Base-by-base conservation (phyloP, 441 rosid genomes). In the Raphanus hybrid region DNA sequence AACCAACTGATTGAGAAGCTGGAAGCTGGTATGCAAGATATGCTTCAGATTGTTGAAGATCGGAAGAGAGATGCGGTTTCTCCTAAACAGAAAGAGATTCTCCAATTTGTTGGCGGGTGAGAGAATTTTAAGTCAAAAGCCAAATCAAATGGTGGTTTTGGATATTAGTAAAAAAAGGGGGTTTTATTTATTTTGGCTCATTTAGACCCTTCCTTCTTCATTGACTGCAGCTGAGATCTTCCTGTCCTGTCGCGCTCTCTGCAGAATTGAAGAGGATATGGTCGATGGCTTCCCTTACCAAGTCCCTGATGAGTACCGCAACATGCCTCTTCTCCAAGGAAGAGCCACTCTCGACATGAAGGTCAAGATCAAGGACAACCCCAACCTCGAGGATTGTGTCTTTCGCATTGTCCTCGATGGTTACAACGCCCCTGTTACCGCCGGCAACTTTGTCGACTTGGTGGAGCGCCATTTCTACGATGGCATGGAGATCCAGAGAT, bases 151-250 rank as follows among this genome's bases (percentile, higher is more conserved):
- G 26, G 2, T 23, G n/a, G n/a, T n/a, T n/a, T n/a, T n/a, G n/a
- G n/a, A n/a, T n/a, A n/a, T n/a, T n/a, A n/a, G n/a, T n/a, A n/a
- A n/a, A n/a, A n/a, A n/a, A n/a, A n/a, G n/a, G n/a, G n/a, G n/a
- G n/a, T n/a, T n/a, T n/a, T n/a, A n/a, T n/a, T n/a, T n/a, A n/a
- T n/a, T n/a, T n/a, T n/a, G n/a, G n/a, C 81, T 76, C 82, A 81
- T 77, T 81, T 80, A 84, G 85, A 87, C 69, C 74, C 85, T 8
- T 83, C 18, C 18, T 92, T 89, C 23, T 92, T 88, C 86, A 93
- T 88, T 96, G 93, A 96, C 97, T 96, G 97, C 99, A 96, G 99
- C 98, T 96, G 99, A 96, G 98, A 96, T 96, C 90, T 90, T 95
- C 95, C 58, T 52, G 58, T 52, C 58, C 58, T 80, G 90, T 96